Evolutionary conservation across 2,329 filamentous ascomycete genomes (phyloP).

Genomic region (Claviceps humidiphila): DNA sequence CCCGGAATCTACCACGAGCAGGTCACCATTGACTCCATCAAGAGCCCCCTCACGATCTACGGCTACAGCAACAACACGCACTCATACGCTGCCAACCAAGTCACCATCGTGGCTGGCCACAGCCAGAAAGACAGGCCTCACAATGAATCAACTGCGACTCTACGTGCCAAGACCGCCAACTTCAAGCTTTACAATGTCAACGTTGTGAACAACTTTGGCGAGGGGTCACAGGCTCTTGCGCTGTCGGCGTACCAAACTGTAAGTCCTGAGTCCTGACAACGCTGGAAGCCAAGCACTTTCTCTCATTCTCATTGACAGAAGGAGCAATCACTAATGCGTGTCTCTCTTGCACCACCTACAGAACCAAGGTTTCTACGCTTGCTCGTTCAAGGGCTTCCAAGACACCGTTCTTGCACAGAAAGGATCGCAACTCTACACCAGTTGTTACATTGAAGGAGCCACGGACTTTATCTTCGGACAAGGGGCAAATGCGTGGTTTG

Average conservation of each 20-base stretch:
- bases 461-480: slow-evolving; percentile 30
- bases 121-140: slow-evolving; percentile 23
- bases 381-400: slow-evolving; percentile 32
- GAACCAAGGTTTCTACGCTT: slow-evolving; percentile 31
- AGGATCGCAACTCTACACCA: slow-evolving; percentile 33
- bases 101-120: slow-evolving; percentile 32
- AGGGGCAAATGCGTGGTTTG: slow-evolving; percentile 27
- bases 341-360: not conserved
- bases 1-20: not conserved
- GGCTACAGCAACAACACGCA: slow-evolving; percentile 42
- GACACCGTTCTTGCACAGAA: slow-evolving; percentile 33
- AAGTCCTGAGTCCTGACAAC: not conserved
- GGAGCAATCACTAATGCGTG: too few relatives aligned
- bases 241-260: slow-evolving; percentile 20
- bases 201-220: slow-evolving; percentile 30
- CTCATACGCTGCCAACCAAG: slow-evolving; percentile 41
- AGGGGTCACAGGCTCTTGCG: slow-evolving; percentile 31
- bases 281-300: not conserved
- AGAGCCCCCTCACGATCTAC: slow-evolving; percentile 36
- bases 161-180: slow-evolving; percentile 30
- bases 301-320: not conserved
- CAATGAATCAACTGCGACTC: slow-evolving; percentile 38
- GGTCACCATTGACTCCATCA: not conserved
- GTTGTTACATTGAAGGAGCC: slow-evolving; percentile 30
- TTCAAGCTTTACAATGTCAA: slow-evolving; percentile 51